Percentiles rank a stretch among this genome's conserved stretches.
These are phyloP conservation scores for Cercospora canescens DNA, from an alignment of 2,329 filamentous ascomycete species.

Conservation along the genomic window DNA sequence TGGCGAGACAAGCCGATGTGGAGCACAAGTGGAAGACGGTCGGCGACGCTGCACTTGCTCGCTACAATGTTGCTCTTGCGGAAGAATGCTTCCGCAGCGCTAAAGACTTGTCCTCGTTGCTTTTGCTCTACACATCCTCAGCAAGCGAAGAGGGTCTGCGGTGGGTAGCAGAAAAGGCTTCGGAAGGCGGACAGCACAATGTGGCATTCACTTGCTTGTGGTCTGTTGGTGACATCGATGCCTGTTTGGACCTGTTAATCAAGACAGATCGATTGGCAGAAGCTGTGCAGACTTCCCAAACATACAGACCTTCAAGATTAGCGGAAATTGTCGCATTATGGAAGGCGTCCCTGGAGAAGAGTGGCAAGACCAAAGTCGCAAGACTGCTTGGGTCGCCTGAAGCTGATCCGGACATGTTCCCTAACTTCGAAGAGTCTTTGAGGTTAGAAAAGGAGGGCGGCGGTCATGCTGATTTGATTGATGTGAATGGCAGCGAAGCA, in stretches of 20 bases:
- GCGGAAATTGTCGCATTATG: slow-evolving; percentile 69
- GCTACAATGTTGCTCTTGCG: slow-evolving; percentile 84
- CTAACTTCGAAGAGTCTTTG: slow-evolving; percentile 92
- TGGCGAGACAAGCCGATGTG: slow-evolving; percentile 78
- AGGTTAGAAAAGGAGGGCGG: slow-evolving; percentile 73
- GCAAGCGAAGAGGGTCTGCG: slow-evolving; percentile 73
- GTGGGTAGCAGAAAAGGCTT: slow-evolving; percentile 71
- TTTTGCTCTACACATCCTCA: slow-evolving; percentile 86
- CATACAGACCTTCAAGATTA: slow-evolving; percentile 83
- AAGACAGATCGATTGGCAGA: slow-evolving; percentile 80
- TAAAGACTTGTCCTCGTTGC: slow-evolving; percentile 83
- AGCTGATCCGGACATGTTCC: slow-evolving; percentile 71
- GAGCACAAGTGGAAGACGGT: slow-evolving; percentile 99
- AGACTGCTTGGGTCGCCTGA: slow-evolving; percentile 81
- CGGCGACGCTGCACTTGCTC: slow-evolving; percentile 82
- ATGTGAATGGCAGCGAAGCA: slow-evolving; percentile 38
- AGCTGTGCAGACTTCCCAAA: slow-evolving; percentile 89
- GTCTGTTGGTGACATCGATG: slow-evolving; percentile 80
- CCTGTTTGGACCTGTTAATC: slow-evolving; percentile 75
- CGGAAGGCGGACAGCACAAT: slow-evolving; percentile 79
- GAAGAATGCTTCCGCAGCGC: slow-evolving; percentile 91
- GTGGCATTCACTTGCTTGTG: slow-evolving; percentile 89
- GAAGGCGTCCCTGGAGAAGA: slow-evolving; percentile 82
- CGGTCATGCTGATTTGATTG: slow-evolving; percentile 41
- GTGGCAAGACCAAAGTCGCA: slow-evolving; percentile 80